A percentile compares a stretch with the other conserved stretches of the same genome.
These are phyloP conservation scores for Dryas alaskensis DNA, from an alignment of 306 rosid species.

Conservation along the genomic window DNA sequence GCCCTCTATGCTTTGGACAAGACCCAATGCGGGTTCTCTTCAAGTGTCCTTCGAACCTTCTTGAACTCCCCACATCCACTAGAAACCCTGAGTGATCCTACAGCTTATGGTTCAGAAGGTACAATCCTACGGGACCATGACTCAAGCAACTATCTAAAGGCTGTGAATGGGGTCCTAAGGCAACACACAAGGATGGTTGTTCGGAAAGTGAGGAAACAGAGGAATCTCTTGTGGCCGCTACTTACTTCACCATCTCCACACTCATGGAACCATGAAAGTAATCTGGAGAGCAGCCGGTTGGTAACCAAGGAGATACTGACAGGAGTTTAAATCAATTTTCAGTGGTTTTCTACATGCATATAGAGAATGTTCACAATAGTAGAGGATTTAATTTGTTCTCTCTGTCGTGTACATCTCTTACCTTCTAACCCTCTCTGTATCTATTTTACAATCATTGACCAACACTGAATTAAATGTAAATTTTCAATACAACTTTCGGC, in stretches of 20 bases:
- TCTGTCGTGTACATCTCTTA: slow-evolving; percentile 8
- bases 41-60: slow-evolving; percentile 53
- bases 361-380: slow-evolving; percentile 8
- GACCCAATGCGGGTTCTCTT: slow-evolving; percentile 46
- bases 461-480: neutral
- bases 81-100: slow-evolving; percentile 81
- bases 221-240: slow-evolving; percentile 59
- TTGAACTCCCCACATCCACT: slow-evolving; percentile 84
- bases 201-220: slow-evolving; percentile 38
- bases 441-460: slow-evolving; percentile 5
- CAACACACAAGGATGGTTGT: slow-evolving; percentile 40
- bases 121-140: slow-evolving; percentile 81
- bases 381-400: slow-evolving; percentile 4
- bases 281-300: slow-evolving; percentile 33
- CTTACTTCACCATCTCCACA: slow-evolving; percentile 64
- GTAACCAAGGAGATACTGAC: slow-evolving; percentile 56
- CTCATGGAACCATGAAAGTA: slow-evolving; percentile 57
- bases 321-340: slow-evolving; percentile 31
- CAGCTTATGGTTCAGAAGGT: slow-evolving; percentile 87
- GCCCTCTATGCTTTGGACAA: slow-evolving; percentile 62
- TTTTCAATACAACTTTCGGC: neutral
- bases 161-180: slow-evolving; percentile 53
- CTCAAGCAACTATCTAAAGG: slow-evolving; percentile 85
- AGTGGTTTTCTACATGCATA: neutral
- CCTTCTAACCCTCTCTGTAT: slow-evolving; percentile 4